Evolutionary conservation across 495 filamentous ascomycete genomes (phyloP).

Genomic region (Pseudoneurospora amorphoporcata): DNA sequence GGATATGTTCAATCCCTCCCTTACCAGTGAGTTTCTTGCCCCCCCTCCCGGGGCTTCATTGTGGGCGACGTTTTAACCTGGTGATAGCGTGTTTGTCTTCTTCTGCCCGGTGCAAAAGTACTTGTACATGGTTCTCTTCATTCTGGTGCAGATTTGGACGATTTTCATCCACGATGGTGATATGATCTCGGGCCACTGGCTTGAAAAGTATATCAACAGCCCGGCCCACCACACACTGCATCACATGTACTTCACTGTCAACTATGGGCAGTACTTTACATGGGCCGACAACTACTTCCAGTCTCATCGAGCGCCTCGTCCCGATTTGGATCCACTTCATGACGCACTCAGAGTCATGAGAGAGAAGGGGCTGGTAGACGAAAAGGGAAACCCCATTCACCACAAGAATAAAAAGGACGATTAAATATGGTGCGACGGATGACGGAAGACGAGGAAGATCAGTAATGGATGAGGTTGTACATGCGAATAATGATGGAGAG

Average conservation of each 20-base stretch:
- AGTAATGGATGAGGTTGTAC: background rate
- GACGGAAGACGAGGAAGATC: background rate
- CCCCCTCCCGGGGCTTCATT: background rate
- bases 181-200: slow-evolving; percentile 17
- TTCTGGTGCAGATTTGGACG: slow-evolving; percentile 14
- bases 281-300: slow-evolving; percentile 15
- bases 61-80: background rate
- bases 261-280: slow-evolving; percentile 18
- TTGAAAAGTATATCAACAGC: slow-evolving; percentile 16
- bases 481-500: background rate
- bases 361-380: slow-evolving; percentile 14
- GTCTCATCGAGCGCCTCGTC: slow-evolving; percentile 9
- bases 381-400: slow-evolving; percentile 13
- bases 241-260: slow-evolving; percentile 19
- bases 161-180: slow-evolving; percentile 17
- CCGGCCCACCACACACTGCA: slow-evolving; percentile 17
- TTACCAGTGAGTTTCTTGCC: slow-evolving; percentile 8
- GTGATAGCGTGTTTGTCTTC: slow-evolving; percentile 12
- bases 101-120: slow-evolving; percentile 16
- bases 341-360: slow-evolving; percentile 12
- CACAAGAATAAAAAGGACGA: slow-evolving; percentile 4
- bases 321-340: slow-evolving; percentile 12
- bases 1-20: slow-evolving; percentile 15
- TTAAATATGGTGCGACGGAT: background rate
- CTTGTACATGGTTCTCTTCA: slow-evolving; percentile 14